Percentiles rank a stretch among this genome's conserved stretches.
Conservation (phyloP, 1,139 yeast species). For the Suhomyces panamericanus region DNA sequence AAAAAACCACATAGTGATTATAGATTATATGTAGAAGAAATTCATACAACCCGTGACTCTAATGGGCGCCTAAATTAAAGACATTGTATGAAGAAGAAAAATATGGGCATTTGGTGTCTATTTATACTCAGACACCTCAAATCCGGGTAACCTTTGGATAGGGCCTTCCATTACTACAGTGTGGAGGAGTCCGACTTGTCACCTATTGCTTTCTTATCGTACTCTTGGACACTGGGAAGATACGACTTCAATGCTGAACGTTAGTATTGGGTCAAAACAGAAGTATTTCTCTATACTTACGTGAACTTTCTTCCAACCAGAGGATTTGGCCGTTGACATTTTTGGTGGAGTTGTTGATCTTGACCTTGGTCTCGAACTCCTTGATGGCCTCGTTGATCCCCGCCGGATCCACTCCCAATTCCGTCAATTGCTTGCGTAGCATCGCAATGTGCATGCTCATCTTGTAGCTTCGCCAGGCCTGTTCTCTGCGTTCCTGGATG, state of each 20-base stretch:
- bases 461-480: slow-evolving; percentile 54
- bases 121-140: slow-evolving; percentile 6
- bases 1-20: slow-evolving; percentile 48
- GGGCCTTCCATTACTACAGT: neutral
- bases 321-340: slow-evolving; percentile 56
- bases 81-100: slow-evolving; percentile 59
- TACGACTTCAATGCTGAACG: slow-evolving; percentile 43
- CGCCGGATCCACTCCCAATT: slow-evolving; percentile 53
- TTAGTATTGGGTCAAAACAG: slow-evolving; percentile 16
- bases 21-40: slow-evolving; percentile 51
- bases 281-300: slow-evolving; percentile 19
- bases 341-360: slow-evolving; percentile 53
- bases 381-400: slow-evolving; percentile 51
- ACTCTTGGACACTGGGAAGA: slow-evolving; percentile 61
- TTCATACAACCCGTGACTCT: slow-evolving; percentile 79
- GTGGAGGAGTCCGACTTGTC: neutral
- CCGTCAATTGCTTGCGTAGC: slow-evolving; percentile 56
- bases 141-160: slow-evolving; percentile 26
- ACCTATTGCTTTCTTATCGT: slow-evolving; percentile 36
- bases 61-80: slow-evolving; percentile 83
- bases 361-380: slow-evolving; percentile 57
- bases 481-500: slow-evolving; percentile 48
- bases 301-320: slow-evolving; percentile 58
- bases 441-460: slow-evolving; percentile 66
- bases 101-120: neutral